Base-by-base conservation (phyloP, 305 asterid genomes). In the Striga hermonthica region DNA sequence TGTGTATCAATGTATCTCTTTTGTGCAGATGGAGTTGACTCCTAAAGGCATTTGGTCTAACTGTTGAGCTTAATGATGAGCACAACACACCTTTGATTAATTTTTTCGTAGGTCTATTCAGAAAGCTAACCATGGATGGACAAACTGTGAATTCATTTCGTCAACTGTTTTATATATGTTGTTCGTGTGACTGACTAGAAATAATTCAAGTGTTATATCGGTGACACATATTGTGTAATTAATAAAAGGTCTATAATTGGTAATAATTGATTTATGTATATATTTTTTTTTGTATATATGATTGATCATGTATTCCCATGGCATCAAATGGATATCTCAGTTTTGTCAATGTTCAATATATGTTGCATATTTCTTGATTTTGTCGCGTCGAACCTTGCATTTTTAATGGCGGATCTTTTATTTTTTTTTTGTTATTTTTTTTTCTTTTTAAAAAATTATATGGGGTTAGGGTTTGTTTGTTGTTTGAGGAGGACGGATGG, bases 391-490 rank as follows among this genome's bases (percentile, higher is more conserved):
- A 22, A 22, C 31, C 1, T 22, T 22, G 2, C 1, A 22, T 22
- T 22, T 22, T 22, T 22, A 22, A 22, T 22, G 31, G 31, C 31
- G 2, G 31, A 22, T 2, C 31, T 22, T 22, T 7, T 22, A n/a
- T 36, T 13, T 55, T 38, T 40, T 67, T 64, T 62, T 55, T 2
- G n/a, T n/a, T n/a, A n/a, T 1, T 8, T 7, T 50, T 62, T 22
- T 13, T 49, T 34, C 14, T 28, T 34, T 37, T 55, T 41, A 28
- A 1, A 12, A 14, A 64, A 56, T 54, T 58, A 14, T 66, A 38
- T 56, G 67, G 70, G 57, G 54, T 47, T 80, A 80, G 86, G 91
- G 88, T 78, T 75, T 72, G 63, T 66, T 40, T 53, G 38, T 7
- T 57, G 41, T 40, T 60, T 64, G 60, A 64, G 67, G 65, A 74